These are phyloP conservation scores for Spatholobus suberectus DNA, from an alignment of 306 rosid genomes.

Conservation along the genomic window DNA sequence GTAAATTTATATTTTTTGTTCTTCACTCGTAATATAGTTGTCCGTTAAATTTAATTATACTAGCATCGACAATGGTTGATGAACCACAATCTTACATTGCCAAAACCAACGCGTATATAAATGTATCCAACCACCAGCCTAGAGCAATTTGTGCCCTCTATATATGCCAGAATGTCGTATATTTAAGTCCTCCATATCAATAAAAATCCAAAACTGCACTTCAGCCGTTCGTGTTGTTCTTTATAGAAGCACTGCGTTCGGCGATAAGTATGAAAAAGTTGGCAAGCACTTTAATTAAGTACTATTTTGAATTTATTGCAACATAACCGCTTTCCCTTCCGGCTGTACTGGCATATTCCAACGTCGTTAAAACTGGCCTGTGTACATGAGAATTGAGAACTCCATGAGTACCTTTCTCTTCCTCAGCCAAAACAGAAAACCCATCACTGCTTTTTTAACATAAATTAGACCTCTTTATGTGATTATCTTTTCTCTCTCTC, in stretches of 20 bases:
- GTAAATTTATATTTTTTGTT: not conserved
- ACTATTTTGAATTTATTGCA: too few relatives aligned
- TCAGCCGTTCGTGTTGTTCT: not conserved
- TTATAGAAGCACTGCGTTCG: not conserved
- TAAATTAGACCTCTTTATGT: not conserved
- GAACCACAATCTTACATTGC: not conserved
- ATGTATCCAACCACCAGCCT: not conserved
- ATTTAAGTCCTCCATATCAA: not conserved
- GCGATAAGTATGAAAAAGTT: not conserved
- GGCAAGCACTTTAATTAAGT: not conserved
- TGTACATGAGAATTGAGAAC: not conserved
- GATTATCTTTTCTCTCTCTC: not conserved
- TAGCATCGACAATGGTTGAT: not conserved
- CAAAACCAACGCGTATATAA: not conserved
- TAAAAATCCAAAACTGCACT: not conserved
- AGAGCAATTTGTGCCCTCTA: not conserved
- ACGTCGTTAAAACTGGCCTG: too few relatives aligned
- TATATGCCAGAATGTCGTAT: not conserved
- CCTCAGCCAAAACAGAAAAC: too few relatives aligned
- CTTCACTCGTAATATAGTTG: not conserved
- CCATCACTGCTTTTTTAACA: not conserved
- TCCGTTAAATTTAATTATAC: not conserved
- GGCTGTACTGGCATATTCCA: too few relatives aligned
- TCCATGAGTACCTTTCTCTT: not conserved
- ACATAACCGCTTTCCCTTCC: constrained; percentile 8